Evolutionary conservation across 2,329 filamentous ascomycete species (phyloP), one percentile per base, ranked within the genome.

Genomic region (Plenodomus tracheiphilus): DNA sequence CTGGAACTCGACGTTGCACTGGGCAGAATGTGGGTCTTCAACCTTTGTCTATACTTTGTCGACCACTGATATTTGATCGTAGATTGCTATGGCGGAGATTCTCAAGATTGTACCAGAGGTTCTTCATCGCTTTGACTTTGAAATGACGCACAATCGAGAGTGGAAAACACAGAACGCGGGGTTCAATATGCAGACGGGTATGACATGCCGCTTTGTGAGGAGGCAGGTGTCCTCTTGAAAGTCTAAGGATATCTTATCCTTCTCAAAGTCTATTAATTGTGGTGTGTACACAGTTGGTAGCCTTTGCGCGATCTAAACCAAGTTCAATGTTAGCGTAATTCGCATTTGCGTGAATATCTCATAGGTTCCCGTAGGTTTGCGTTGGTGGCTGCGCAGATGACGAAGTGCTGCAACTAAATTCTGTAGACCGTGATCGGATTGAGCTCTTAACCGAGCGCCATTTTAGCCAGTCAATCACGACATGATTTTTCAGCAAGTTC

Each of bases 1-100:
- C 85, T 73, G 86, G 86, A 0, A 80, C 82, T 15, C 74, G 86
- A 58, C 88, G 85, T 2, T 89, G 86, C 60, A 77, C 80, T 43
- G 87, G 87, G 4, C 77, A 74, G 64, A 76, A 77, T 53, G 75
- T 79, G 42, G 71, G 67, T 43, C 48, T 76, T 50, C 43, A n/a
- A n/a, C n/a, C n/a, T n/a, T n/a, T n/a, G n/a, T n/a, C n/a, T n/a
- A n/a, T n/a, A n/a, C n/a, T n/a, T n/a, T n/a, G n/a, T n/a, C n/a
- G n/a, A n/a, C n/a, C 19, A 20, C 42, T 43, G 11, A 52, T 35
- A 21, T 15, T 17, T 11, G n/a, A n/a, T n/a, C n/a, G 40, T 32
- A 46, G 40, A 35, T 47, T 21, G 47, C 58, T 32, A 51, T 56
- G 22, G 43, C 48, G 4, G 58, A 66, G 34, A 64, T 62, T 2